Conservation (phyloP, 768 basidiomycete species). For the Termitomyces sp. region DNA sequence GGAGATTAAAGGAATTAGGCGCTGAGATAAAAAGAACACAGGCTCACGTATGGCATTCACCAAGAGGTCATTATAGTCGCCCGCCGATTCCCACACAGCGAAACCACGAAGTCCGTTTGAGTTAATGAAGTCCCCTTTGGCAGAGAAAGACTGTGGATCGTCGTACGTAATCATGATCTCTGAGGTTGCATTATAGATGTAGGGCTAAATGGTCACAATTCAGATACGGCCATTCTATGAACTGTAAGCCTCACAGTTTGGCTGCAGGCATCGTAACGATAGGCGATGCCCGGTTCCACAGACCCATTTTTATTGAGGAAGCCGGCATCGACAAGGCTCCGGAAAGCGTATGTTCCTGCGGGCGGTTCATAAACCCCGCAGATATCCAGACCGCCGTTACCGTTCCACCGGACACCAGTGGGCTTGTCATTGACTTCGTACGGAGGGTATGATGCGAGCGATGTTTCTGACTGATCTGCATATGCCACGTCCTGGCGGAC, state of each 20-base stretch:
- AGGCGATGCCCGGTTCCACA: conserved; percentile 37
- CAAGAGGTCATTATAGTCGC: conserved; percentile 56
- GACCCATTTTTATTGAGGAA: conserved; percentile 45
- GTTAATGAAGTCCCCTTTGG: conserved; percentile 59
- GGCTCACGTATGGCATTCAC: conserved; percentile 37
- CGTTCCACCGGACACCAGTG: conserved; percentile 55
- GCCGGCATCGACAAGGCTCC: conserved; percentile 53
- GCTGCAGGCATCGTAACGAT: conserved; percentile 60
- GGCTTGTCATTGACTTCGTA: conserved; percentile 42
- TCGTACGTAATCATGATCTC: conserved; percentile 65
- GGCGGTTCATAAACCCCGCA: conserved; percentile 54
- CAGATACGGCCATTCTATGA: not conserved
- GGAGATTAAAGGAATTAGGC: not conserved
- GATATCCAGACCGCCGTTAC: conserved; percentile 38
- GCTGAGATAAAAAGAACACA: not conserved
- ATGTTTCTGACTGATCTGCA: conserved; percentile 18
- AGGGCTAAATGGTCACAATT: conserved; percentile 42
- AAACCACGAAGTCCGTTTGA: conserved; percentile 54
- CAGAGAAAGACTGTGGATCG: conserved; percentile 50
- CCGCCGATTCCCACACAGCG: conserved; percentile 67
- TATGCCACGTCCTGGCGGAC: conserved; percentile 30
- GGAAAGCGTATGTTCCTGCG: conserved; percentile 57
- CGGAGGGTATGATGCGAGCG: conserved; percentile 43
- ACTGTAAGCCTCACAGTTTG: conserved; percentile 51
- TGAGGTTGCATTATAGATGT: conserved; percentile 51